Evolutionary conservation across 2,329 filamentous ascomycete genomes (phyloP), one percentile per base, ranked within the genome.

Genomic region (Sclerotinia borealis): DNA sequence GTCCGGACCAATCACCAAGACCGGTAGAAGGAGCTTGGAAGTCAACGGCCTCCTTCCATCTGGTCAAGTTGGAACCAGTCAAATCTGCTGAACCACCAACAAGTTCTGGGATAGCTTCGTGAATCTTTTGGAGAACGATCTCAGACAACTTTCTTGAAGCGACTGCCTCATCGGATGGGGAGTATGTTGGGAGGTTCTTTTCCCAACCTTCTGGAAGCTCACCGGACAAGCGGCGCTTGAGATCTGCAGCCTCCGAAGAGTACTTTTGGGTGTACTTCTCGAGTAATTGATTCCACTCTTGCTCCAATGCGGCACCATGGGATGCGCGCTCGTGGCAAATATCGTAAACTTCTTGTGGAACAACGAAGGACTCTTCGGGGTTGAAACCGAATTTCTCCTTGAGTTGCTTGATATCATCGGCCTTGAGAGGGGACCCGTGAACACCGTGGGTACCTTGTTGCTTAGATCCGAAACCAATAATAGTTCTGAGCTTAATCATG

Each of bases 21-120:
- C 90, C 89, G 68, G 86, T 88, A 73, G 85, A 83, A 65, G 92
- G 91, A 68, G 93, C 91, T 84, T 99, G 95, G 88, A 99, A 98
- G 83, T 99, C 95, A 70, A 93, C 86, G 63, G 95, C 93, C 62
- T 87, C 85, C 90, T 98, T 99, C 92, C 93, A 97, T 77, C 93
- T 88, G 72, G 95, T 99, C 83, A 98, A 89, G 86, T 99, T 99
- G 77, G 95, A 98, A 76, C 92, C 92, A 77, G 95, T 99, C 84
- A 99, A 79, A 84, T 99, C 95, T 72, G 95, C 95, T 69, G 95
- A 99, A 73, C 95, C 95, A 77, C 93, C 96, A 66, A 99, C 79
- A 64, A 99, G 88, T 80, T 98, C 95, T 70, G 95, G 95, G 62
- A 99, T 76, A 69, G 82, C 85, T 59, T 84, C 79, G 82, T 96